These are phyloP conservation scores for Lolium multiflorum DNA, from an alignment of 176 grass and related monocot genomes.

Conservation along the genomic window DNA sequence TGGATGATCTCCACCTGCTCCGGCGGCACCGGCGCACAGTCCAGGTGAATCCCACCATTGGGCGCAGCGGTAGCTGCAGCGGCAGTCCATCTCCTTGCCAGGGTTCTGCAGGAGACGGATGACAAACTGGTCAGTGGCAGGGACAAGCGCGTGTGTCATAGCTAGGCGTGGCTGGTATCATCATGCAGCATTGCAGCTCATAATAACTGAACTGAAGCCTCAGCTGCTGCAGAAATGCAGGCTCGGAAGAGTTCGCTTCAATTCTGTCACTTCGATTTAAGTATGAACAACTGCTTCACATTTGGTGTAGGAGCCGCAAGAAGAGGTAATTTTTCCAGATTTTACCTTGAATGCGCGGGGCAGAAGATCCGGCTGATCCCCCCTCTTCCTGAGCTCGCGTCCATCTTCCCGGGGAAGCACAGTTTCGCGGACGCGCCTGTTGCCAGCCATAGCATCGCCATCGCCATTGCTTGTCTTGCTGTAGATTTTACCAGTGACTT, in stretches of 20 bases:
- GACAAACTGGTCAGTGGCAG: neutral
- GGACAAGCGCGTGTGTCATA: too few species aligned
- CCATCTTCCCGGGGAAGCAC: neutral
- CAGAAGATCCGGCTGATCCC: neutral
- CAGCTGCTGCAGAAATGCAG: neutral
- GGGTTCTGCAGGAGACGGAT: neutral
- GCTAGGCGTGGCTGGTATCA: too few species aligned
- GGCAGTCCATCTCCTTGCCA: neutral
- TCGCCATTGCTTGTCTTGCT: neutral
- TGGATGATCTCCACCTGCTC: conserved; percentile 42
- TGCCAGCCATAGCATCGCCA: neutral
- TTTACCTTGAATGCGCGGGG: neutral
- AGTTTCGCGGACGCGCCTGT: neutral
- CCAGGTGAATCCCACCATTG: neutral
- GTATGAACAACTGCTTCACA: neutral
- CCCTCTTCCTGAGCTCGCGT: neutral
- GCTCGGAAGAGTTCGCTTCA: neutral
- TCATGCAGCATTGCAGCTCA: too few species aligned
- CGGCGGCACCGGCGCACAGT: neutral
- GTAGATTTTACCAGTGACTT: neutral
- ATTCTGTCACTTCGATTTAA: neutral
- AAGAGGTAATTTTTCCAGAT: neutral
- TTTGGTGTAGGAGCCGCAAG: neutral
- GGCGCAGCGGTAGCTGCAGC: neutral
- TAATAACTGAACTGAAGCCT: neutral